A percentile compares a stretch with the other conserved stretches of the same genome.
phyloP scores from a whole-genome alignment of 2,329 filamentous ascomycete species.

The Emmonsiellopsis sp. region DNA sequence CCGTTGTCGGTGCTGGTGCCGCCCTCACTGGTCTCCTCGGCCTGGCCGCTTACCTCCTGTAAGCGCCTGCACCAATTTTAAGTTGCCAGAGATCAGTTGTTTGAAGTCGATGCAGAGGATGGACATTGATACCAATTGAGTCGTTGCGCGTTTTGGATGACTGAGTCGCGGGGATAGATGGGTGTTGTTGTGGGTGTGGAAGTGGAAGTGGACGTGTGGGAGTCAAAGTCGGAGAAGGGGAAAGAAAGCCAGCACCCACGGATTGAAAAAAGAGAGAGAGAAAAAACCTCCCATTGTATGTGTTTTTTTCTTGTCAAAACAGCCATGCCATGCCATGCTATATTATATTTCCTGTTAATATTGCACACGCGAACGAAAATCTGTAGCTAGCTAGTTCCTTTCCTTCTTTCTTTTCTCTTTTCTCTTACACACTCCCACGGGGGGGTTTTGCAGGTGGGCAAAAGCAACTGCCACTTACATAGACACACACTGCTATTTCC shows the following conservation, averaged over 20 bases:
- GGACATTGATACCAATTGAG: background rate
- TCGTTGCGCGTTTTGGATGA: too few relatives aligned
- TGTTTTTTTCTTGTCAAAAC: too few relatives aligned
- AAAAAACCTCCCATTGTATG: too few relatives aligned
- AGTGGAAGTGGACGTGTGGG: too few relatives aligned
- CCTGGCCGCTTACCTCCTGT: constrained; percentile 40
- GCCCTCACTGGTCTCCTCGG: constrained; percentile 46
- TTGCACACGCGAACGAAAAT: too few relatives aligned
- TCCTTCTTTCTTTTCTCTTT: background rate
- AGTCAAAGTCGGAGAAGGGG: too few relatives aligned
- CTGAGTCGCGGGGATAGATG: too few relatives aligned
- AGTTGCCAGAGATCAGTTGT: background rate
- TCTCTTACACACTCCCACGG: background rate
- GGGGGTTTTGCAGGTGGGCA: background rate
- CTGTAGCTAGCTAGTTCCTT: background rate
- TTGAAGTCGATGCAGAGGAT: background rate
- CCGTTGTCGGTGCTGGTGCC: constrained; percentile 38
- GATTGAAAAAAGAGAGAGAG: too few relatives aligned
- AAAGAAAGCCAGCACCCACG: too few relatives aligned
- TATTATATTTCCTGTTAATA: too few relatives aligned
- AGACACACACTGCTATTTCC: background rate
- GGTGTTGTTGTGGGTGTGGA: too few relatives aligned
- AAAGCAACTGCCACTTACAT: background rate
- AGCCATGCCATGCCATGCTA: too few relatives aligned
- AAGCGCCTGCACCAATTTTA: constrained; percentile 18